Conservation (phyloP, 2,329 filamentous ascomycete genomes). For the Colletotrichum musae region DNA sequence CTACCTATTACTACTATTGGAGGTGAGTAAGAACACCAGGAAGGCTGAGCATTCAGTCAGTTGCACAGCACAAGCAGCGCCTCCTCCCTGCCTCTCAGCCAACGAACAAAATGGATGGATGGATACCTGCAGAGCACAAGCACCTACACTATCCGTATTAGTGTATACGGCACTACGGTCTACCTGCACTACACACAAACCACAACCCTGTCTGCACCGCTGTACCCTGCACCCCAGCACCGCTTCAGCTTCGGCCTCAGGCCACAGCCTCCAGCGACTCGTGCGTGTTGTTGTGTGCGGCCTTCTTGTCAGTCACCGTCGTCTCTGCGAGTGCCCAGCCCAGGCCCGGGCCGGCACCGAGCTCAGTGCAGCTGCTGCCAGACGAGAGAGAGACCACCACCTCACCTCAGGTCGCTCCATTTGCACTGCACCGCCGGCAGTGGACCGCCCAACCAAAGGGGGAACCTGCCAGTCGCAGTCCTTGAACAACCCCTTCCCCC, state of each 20-base stretch:
- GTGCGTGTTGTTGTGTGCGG: background rate
- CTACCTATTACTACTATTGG: background rate
- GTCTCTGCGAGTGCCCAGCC: background rate
- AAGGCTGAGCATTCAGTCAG: conserved; percentile 18
- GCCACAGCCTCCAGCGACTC: conserved; percentile 11
- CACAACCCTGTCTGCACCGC: conserved; percentile 14
- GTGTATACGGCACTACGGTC: no score
- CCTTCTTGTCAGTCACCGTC: no score
- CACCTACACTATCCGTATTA: background rate
- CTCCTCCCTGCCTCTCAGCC: conserved; percentile 4
- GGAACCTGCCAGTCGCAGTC: conserved; percentile 31
- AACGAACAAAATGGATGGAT: conserved; percentile 12
- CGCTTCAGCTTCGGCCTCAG: conserved; percentile 25
- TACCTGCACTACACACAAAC: background rate
- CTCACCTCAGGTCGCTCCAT: conserved; percentile 28
- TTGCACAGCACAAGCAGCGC: conserved; percentile 16
- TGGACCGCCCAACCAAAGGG: conserved; percentile 25
- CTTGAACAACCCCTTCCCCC: background rate
- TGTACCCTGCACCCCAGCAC: conserved; percentile 14
- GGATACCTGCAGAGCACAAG: conserved; percentile 18
- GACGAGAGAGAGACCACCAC: background rate
- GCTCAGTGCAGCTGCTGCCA: conserved; percentile 25
- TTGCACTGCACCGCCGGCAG: conserved; percentile 33
- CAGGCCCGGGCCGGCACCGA: conserved; percentile 37
- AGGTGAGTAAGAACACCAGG: conserved; percentile 25